Conservation (phyloP, 2,329 filamentous ascomycete species). For the Trichoderma guizhouense region DNA sequence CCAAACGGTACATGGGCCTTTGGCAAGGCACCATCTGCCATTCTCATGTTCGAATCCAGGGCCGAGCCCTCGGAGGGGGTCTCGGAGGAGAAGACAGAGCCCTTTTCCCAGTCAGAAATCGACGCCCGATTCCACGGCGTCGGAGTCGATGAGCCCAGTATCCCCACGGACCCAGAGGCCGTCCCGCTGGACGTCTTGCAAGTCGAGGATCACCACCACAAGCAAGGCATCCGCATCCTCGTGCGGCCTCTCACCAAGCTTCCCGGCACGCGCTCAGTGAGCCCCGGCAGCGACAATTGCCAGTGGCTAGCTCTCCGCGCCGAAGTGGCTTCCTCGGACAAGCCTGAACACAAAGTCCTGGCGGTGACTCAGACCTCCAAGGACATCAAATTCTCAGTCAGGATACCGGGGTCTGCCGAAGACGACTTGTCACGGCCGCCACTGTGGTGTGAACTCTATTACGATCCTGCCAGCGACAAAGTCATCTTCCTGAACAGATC, state of each 20-base stretch:
- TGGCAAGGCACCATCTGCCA: slow-evolving; percentile 18
- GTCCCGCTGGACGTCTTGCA: slow-evolving; percentile 54
- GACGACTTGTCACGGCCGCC: slow-evolving; percentile 44
- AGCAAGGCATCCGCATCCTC: slow-evolving; percentile 55
- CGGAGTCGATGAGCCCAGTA: slow-evolving; percentile 42
- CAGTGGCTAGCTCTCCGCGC: slow-evolving; percentile 55
- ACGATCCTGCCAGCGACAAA: slow-evolving; percentile 57
- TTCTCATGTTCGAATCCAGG: slow-evolving; percentile 46
- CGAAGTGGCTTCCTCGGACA: slow-evolving; percentile 50
- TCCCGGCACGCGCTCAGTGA: slow-evolving; percentile 51
- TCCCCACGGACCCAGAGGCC: slow-evolving; percentile 37
- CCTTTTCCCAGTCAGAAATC: slow-evolving; percentile 56
- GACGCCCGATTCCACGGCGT: slow-evolving; percentile 47
- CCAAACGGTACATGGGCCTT: slow-evolving; percentile 26
- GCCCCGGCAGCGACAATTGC: slow-evolving; percentile 54
- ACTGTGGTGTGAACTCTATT: slow-evolving; percentile 59
- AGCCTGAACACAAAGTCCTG: slow-evolving; percentile 54
- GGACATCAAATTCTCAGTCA: slow-evolving; percentile 59
- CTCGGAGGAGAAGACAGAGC: slow-evolving; percentile 55
- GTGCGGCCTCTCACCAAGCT: slow-evolving; percentile 53
- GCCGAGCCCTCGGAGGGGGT: slow-evolving; percentile 36
- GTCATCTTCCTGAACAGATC: slow-evolving; percentile 56
- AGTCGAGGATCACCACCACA: slow-evolving; percentile 51
- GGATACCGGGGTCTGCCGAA: slow-evolving; percentile 48
- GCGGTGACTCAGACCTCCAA: slow-evolving; percentile 58